phyloP scores from a whole-genome alignment of 2,329 filamentous ascomycete genomes.

The Pezicula radicicola region DNA sequence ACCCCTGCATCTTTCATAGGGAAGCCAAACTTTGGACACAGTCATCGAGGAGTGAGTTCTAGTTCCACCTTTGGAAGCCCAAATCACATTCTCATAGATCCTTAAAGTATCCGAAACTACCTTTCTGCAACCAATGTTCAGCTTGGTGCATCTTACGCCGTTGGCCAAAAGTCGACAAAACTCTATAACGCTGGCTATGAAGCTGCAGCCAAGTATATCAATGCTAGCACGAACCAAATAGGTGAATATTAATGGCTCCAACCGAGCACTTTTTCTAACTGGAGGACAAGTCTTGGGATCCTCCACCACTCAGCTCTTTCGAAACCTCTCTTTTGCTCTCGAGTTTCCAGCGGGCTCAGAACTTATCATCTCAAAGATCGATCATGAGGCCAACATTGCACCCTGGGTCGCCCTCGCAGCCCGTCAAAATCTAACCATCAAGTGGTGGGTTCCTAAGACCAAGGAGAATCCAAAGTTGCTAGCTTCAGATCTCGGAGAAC shows the following conservation, averaged over 20 bases:
- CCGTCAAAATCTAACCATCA: constrained; percentile 56
- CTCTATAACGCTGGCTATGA: constrained; percentile 58
- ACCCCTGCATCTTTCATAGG: constrained; percentile 25
- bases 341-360: constrained; percentile 56
- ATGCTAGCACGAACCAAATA: constrained; percentile 63
- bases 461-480: constrained; percentile 56
- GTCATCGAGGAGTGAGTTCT: constrained; percentile 62
- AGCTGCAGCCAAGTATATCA: constrained; percentile 69
- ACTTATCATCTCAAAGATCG: constrained; percentile 67
- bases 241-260: constrained; percentile 33
- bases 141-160: constrained; percentile 66
- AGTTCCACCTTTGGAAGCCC: neutral
- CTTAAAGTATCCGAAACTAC: constrained; percentile 59
- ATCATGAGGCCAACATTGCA: constrained; percentile 76
- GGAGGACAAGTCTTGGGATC: constrained; percentile 57
- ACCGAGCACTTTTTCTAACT: constrained; percentile 5
- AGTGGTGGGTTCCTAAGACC: constrained; percentile 62
- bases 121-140: constrained; percentile 70
- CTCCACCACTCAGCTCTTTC: constrained; percentile 73
- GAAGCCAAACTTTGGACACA: constrained; percentile 64
- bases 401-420: constrained; percentile 69
- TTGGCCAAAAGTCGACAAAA: constrained; percentile 55
- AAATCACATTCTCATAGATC: constrained; percentile 3
- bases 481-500: constrained; percentile 48
- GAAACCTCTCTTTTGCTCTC: constrained; percentile 62